Evolutionary conservation across 2,329 filamentous ascomycete genomes (phyloP).

Genomic region (Talaromyces sp.): DNA sequence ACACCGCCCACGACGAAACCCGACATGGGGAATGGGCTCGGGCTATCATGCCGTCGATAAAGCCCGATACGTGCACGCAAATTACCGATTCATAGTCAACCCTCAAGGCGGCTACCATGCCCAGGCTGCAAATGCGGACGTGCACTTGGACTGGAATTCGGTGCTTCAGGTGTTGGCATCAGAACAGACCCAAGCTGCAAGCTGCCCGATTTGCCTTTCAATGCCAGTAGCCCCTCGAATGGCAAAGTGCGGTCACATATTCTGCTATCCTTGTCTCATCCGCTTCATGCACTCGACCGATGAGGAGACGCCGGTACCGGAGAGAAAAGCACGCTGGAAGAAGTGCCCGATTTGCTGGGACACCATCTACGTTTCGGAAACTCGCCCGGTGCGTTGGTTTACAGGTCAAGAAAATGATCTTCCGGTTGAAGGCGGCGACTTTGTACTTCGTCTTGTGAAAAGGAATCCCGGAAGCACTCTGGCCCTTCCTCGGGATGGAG

Average conservation of each 20-base stretch:
- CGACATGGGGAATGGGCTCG: slow-evolving; percentile 79
- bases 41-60: slow-evolving; percentile 90
- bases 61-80: slow-evolving; percentile 86
- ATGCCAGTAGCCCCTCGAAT: slow-evolving; percentile 91
- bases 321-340: slow-evolving; percentile 76
- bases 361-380: slow-evolving; percentile 84
- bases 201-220: slow-evolving; percentile 91
- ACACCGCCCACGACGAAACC: slow-evolving; percentile 62
- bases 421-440: slow-evolving; percentile 79
- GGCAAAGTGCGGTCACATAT: slow-evolving; percentile 96
- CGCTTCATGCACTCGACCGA: slow-evolving; percentile 89
- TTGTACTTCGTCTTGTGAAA: slow-evolving; percentile 81
- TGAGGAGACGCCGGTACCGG: slow-evolving; percentile 58
- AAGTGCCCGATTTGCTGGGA: slow-evolving; percentile 97
- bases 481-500: slow-evolving; percentile 77
- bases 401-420: slow-evolving; percentile 77
- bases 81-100: slow-evolving; percentile 93
- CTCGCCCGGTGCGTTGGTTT: slow-evolving; percentile 85
- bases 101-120: slow-evolving; percentile 72
- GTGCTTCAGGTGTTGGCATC: slow-evolving; percentile 91
- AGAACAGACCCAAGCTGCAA: slow-evolving; percentile 77
- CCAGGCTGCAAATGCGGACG: slow-evolving; percentile 80
- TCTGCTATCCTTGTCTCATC: slow-evolving; percentile 87
- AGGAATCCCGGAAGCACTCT: slow-evolving; percentile 75
- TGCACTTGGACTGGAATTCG: slow-evolving; percentile 83